phyloP scores from a whole-genome alignment of 352 stramenopile species.

The Elongisporangium undulatum region DNA sequence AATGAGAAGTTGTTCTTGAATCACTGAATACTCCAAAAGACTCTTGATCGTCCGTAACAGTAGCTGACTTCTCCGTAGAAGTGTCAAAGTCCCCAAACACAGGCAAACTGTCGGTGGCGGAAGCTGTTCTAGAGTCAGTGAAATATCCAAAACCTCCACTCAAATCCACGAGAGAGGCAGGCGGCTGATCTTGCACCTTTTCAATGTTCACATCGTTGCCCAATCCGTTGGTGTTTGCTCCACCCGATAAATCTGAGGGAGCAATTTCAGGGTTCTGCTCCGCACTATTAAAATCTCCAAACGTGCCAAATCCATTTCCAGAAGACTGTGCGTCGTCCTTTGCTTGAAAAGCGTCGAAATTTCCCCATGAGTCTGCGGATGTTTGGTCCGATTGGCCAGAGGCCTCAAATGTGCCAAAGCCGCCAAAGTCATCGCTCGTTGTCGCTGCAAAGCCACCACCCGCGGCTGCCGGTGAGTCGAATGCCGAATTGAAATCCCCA shows the following conservation, averaged over 20 bases:
- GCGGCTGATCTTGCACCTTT: neutral
- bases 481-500: slow-evolving; percentile 5
- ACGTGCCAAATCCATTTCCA: neutral
- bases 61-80: neutral
- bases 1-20: neutral
- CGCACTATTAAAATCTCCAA: neutral
- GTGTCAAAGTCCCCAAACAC: neutral
- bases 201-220: too few species aligned
- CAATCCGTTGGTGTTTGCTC: neutral
- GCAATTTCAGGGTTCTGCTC: neutral
- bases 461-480: slow-evolving; percentile 2
- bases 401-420: slow-evolving; percentile 4
- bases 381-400: neutral
- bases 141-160: neutral
- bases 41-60: neutral
- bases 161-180: neutral
- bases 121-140: neutral
- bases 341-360: neutral
- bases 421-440: neutral
- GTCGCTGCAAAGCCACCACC: neutral
- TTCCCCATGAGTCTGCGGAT: neutral
- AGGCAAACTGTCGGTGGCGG: neutral
- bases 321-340: neutral
- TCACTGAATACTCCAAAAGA: neutral
- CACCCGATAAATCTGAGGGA: neutral